These are phyloP conservation scores for Cercophora samala DNA, from an alignment of 495 filamentous ascomycete species.

Conservation along the genomic window DNA sequence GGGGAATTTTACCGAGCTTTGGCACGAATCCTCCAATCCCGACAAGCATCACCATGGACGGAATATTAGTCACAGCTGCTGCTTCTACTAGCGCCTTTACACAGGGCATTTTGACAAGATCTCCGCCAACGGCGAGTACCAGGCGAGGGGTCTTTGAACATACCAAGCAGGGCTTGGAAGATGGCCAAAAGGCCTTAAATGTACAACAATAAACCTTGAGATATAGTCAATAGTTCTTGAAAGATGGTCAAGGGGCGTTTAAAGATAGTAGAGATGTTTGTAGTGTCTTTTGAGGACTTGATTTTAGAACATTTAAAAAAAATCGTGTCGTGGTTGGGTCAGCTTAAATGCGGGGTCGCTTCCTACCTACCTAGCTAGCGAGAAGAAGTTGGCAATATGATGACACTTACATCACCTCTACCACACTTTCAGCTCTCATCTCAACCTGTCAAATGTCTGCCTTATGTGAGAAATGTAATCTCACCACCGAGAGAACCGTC, in stretches of 20 bases:
- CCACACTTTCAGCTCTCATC: too few species aligned
- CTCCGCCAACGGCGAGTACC: too few species aligned
- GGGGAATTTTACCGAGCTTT: slow-evolving; percentile 5
- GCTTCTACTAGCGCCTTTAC: neutral
- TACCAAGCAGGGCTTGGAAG: too few species aligned
- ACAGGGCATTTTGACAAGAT: neutral
- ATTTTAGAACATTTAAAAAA: neutral
- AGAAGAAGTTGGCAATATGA: neutral
- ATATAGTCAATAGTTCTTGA: too few species aligned
- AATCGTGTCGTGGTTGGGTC: neutral
- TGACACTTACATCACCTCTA: neutral
- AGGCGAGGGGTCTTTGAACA: too few species aligned
- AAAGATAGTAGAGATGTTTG: too few species aligned
- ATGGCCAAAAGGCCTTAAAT: too few species aligned
- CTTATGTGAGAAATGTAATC: neutral
- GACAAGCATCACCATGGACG: neutral
- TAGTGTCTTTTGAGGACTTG: neutral
- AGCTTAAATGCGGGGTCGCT: neutral
- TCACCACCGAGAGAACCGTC: neutral
- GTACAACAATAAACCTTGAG: too few species aligned
- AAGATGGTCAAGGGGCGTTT: too few species aligned
- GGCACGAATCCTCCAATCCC: neutral
- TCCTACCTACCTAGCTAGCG: too few species aligned
- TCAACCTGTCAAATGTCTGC: neutral
- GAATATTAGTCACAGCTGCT: neutral